Conservation (phyloP, 176 grass and related monocot species). For the Hsuehochloa calcarea region DNA sequence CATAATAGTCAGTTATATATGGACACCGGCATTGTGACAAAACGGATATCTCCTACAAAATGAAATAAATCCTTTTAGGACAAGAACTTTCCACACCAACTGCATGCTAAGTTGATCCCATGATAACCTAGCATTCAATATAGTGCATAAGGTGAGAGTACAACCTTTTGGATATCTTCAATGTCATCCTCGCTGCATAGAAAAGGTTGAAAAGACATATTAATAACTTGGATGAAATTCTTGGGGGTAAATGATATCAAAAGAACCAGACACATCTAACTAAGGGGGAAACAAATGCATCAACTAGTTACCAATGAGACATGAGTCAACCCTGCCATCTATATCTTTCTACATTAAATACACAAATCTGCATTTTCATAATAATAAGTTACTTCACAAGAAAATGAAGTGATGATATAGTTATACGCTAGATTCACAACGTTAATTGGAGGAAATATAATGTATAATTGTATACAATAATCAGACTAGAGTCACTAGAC, state of each 20-base stretch:
- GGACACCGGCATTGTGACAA: slow-evolving; percentile 95
- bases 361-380: background rate
- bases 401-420: background rate
- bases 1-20: slow-evolving; percentile 99
- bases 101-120: background rate
- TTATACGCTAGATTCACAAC: background rate
- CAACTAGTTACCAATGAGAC: background rate
- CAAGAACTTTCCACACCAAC: slow-evolving; percentile 12
- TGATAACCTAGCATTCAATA: slow-evolving; percentile 25
- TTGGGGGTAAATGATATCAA: background rate
- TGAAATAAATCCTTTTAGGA: slow-evolving; percentile 37
- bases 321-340: slow-evolving; percentile 1
- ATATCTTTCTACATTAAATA: slow-evolving; percentile 22
- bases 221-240: slow-evolving; percentile 22
- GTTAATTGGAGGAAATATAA: background rate
- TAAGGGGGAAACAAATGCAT: slow-evolving; percentile 3
- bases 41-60: slow-evolving; percentile 93
- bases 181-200: slow-evolving; percentile 92
- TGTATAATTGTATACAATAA: background rate
- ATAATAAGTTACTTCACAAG: slow-evolving; percentile 2
- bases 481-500: background rate
- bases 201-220: slow-evolving; percentile 19
- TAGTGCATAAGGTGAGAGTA: slow-evolving; percentile 12
- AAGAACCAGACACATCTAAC: background rate
- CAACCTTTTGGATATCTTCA: slow-evolving; percentile 99